A percentile compares a stretch with the other conserved stretches of the same genome.
Evolutionary conservation across 768 basidiomycete species (phyloP).

Genomic region (Tephrocybe sp.): DNA sequence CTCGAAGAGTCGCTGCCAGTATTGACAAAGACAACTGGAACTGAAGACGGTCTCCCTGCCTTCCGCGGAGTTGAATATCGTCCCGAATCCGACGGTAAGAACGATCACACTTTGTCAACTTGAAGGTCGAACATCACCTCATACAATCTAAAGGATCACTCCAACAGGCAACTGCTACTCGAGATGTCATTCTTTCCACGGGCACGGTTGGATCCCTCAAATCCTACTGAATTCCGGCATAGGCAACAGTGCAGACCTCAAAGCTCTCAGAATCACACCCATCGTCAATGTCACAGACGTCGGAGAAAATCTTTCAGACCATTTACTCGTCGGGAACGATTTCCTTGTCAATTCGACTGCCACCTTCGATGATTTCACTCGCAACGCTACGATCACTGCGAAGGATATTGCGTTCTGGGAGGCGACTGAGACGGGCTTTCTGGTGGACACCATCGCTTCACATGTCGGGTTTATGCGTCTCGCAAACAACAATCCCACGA

Average conservation of each 20-base stretch:
- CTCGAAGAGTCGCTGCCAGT: constrained; percentile 12
- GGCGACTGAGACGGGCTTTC: constrained; percentile 18
- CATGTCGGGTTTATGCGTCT: constrained; percentile 19
- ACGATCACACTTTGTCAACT: neutral
- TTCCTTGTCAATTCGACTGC: constrained; percentile 1
- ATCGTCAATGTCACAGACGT: constrained; percentile 25
- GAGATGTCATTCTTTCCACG: constrained; percentile 12
- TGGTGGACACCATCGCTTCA: constrained; percentile 15
- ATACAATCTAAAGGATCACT: neutral
- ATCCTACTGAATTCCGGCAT: constrained; percentile 34
- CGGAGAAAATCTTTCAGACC: constrained; percentile 20
- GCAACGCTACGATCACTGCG: constrained; percentile 4
- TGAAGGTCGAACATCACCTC: neutral
- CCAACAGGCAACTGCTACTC: constrained; percentile 2
- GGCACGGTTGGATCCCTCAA: constrained; percentile 14
- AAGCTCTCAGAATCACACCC: constrained; percentile 19
- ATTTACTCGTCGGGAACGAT: neutral
- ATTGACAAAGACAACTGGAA: neutral
- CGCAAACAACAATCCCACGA: constrained; percentile 9
- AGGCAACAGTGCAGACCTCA: constrained; percentile 22
- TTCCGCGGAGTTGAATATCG: constrained; percentile 8
- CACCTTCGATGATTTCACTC: constrained; percentile 11
- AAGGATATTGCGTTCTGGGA: constrained; percentile 22
- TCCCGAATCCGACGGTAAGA: constrained; percentile 1
- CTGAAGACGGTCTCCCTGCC: neutral